Conservation (phyloP, 1,284 basidiomycete species). For the Leucoagaricus sp. region DNA sequence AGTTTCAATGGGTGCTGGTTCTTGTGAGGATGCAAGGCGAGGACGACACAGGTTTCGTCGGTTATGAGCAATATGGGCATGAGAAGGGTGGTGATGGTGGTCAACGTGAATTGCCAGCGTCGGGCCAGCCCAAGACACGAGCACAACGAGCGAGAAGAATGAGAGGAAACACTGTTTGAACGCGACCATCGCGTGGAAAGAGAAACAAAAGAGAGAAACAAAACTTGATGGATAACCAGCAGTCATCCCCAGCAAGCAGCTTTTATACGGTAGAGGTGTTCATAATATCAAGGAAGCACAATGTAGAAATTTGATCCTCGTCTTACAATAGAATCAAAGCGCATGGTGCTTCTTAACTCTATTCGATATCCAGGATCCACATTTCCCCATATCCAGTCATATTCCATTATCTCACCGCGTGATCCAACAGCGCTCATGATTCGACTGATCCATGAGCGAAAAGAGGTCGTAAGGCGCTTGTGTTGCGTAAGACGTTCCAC, state of each 20-base stretch:
- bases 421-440: not conserved
- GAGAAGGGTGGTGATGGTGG: constrained; percentile 12
- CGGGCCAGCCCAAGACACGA: constrained; percentile 18
- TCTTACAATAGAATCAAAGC: not conserved
- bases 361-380: constrained; percentile 11
- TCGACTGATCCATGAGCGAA: constrained; percentile 2
- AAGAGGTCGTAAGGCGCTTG: not conserved
- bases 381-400: constrained; percentile 9
- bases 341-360: constrained; percentile 6
- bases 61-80: constrained; percentile 11
- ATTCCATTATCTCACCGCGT: not conserved
- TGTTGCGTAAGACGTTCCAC: not conserved
- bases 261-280: not conserved
- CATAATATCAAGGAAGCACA: constrained; percentile 8
- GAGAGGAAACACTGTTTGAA: constrained; percentile 5
- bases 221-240: too few relatives aligned
- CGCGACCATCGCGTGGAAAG: not conserved
- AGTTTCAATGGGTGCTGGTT: not conserved
- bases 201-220: not conserved
- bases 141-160: constrained; percentile 6
- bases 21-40: constrained; percentile 6
- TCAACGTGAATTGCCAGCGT: constrained; percentile 18
- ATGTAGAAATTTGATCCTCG: constrained; percentile 6
- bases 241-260: not conserved
- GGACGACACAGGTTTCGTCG: constrained; percentile 19